Base-by-base conservation (phyloP, 2,329 filamentous ascomycete genomes). In the Plenodomus biglobosus region DNA sequence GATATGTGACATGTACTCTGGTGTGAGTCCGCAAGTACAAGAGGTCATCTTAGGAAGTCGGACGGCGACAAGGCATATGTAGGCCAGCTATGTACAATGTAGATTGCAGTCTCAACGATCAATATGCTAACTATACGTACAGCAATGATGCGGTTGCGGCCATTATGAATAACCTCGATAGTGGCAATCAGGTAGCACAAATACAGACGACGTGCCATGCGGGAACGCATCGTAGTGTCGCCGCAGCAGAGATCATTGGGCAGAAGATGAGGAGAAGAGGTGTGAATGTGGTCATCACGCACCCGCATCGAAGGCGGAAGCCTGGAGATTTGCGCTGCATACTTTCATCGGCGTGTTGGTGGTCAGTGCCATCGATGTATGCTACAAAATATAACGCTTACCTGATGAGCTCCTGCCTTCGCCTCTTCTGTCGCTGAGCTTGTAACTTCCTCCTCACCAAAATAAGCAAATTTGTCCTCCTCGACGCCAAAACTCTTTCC, bases 171-270 rank as follows among this genome's bases (percentile, higher is more conserved):
- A 1, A 42, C 3, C 24, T 43, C 18, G 38, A 52, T 11, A 27
- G 27, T 24, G 38, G 40, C 17, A 48, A 35, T 34, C 21, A 47
- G 16, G 43, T 56, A 2, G 54, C 50, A 8, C 21, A 50, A 10
- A 52, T 40, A 44, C 53, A 36, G 38, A 52, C 42, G 53, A 59
- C 44, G 8, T 47, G 43, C 5, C 44, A 48, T 3, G 37, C 48
- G 0, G 58, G 58, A 18, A 63, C 58, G 24, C 60, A 63, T 53
- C 32, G 58, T 16, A 60, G 60, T 43, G 58, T 61, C 8, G 40
- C 54, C 15, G 34, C 56, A 22, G 58, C 50, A n/a, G 56, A 63
- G 38, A 44, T 46, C 32, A 50, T 61, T 44, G 53, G 38, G 19
- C 24, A 40, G 3, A 40, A 48, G 19, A 19, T 55, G 41, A 45